phyloP scores from a whole-genome alignment of 1,284 basidiomycete species.

The Kalmanozyma brasiliensis region DNA sequence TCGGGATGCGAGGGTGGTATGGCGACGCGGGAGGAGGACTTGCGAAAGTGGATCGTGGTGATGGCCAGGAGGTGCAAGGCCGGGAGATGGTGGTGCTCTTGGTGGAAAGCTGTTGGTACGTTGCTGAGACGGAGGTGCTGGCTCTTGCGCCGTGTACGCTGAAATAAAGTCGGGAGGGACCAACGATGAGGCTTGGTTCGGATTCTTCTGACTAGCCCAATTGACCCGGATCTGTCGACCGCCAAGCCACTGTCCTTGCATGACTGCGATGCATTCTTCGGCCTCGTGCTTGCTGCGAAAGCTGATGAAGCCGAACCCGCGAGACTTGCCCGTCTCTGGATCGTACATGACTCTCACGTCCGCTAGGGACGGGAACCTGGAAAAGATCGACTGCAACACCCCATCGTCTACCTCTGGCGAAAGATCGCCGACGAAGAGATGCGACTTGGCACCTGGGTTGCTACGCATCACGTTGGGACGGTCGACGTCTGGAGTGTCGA shows the following conservation, averaged over 20 bases:
- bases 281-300: constrained; percentile 97
- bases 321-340: constrained; percentile 97
- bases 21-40: constrained; percentile 19
- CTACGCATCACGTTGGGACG: constrained; percentile 71
- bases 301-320: constrained; percentile 91
- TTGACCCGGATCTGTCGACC: constrained; percentile 97
- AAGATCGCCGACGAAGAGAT: constrained; percentile 98
- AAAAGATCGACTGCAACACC: constrained; percentile 94
- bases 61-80: constrained; percentile 13
- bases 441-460: constrained; percentile 83
- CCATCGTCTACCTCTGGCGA: constrained; percentile 97
- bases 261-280: constrained; percentile 95
- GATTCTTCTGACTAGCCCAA: constrained; percentile 99
- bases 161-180: constrained; percentile 1
- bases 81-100: background rate
- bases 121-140: background rate
- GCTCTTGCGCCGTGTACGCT: background rate
- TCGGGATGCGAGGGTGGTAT: constrained; percentile 17
- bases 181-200: constrained; percentile 69
- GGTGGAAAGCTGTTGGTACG: background rate
- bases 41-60: background rate
- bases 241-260: constrained; percentile 99
- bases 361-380: constrained; percentile 90
- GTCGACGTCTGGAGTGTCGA: constrained; percentile 2
- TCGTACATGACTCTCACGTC: constrained; percentile 99